phyloP scores from a whole-genome alignment of 257 asterid species.

The Capsicum rhomboideum region DNA sequence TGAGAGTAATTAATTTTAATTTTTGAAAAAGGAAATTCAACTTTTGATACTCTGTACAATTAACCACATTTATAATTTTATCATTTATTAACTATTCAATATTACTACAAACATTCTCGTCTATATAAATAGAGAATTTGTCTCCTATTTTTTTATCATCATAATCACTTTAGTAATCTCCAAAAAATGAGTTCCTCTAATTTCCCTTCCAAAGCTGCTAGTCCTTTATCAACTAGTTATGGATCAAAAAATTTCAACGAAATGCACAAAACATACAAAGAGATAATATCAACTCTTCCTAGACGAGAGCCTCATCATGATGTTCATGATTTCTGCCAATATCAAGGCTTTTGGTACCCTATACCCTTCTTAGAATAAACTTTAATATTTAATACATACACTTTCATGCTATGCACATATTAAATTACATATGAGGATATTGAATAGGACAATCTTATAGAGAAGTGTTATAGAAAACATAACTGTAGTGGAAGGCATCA shows the following conservation, averaged over 20 bases:
- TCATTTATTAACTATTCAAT: too few species aligned
- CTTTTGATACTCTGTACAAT: too few species aligned
- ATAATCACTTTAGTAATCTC: background rate
- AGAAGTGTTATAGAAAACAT: too few species aligned
- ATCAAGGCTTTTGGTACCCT: background rate
- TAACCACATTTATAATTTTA: too few species aligned
- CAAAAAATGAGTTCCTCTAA: background rate
- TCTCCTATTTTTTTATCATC: background rate
- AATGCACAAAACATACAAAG: background rate
- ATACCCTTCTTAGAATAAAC: background rate
- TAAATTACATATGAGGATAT: too few species aligned
- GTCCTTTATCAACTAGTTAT: background rate
- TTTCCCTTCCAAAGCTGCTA: background rate
- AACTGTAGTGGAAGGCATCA: too few species aligned
- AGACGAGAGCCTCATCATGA: background rate
- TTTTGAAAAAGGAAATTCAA: too few species aligned
- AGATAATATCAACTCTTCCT: background rate
- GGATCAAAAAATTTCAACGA: background rate
- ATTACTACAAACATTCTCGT: background rate
- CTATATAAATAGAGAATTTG: background rate
- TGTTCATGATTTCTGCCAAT: background rate
- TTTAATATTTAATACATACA: too few species aligned
- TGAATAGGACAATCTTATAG: too few species aligned
- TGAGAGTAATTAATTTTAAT: too few species aligned
- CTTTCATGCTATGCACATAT: too few species aligned